Conservation (phyloP, 306 rosid genomes). For the Corylus heterophylla region DNA sequence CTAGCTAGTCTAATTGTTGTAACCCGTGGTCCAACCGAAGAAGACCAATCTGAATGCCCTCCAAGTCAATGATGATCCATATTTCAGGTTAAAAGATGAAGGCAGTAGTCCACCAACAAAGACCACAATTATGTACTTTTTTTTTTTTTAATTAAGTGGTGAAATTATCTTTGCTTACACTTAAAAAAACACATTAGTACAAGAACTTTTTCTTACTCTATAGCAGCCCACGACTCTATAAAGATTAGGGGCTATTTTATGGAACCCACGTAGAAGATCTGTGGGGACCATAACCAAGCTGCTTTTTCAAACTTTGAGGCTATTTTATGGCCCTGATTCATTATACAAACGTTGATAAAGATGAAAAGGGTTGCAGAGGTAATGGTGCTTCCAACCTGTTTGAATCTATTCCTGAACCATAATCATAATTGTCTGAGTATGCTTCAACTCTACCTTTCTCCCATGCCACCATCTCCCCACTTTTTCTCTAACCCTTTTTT, state of each 20-base stretch:
- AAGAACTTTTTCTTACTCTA: slow-evolving; percentile 15
- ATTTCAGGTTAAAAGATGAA: slow-evolving; percentile 13
- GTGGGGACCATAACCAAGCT: slow-evolving; percentile 43
- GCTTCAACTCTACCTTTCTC: slow-evolving; percentile 37
- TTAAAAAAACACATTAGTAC: not conserved
- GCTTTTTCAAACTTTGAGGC: slow-evolving; percentile 56
- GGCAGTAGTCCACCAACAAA: slow-evolving; percentile 36
- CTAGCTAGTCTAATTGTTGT: slow-evolving; percentile 17
- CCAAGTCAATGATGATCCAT: slow-evolving; percentile 14
- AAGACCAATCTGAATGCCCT: slow-evolving; percentile 24
- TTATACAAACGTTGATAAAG: slow-evolving; percentile 34
- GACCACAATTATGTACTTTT: slow-evolving; percentile 35
- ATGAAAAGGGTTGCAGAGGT: slow-evolving; percentile 31
- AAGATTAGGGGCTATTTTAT: slow-evolving; percentile 25
- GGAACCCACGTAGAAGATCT: slow-evolving; percentile 46
- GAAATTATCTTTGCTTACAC: slow-evolving; percentile 23
- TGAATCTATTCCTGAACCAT: slow-evolving; percentile 41
- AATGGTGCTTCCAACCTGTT: slow-evolving; percentile 70
- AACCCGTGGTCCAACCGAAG: slow-evolving; percentile 43
- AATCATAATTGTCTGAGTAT: slow-evolving; percentile 52
- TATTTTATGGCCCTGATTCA: slow-evolving; percentile 16
- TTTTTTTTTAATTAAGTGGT: slow-evolving; percentile 31
- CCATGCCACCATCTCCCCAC: slow-evolving; percentile 38
- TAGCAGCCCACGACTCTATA: slow-evolving; percentile 18
- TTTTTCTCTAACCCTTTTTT: slow-evolving; percentile 34